Base-by-base conservation (phyloP, 2,329 filamentous ascomycete genomes). In the Fusarium sp. region DNA sequence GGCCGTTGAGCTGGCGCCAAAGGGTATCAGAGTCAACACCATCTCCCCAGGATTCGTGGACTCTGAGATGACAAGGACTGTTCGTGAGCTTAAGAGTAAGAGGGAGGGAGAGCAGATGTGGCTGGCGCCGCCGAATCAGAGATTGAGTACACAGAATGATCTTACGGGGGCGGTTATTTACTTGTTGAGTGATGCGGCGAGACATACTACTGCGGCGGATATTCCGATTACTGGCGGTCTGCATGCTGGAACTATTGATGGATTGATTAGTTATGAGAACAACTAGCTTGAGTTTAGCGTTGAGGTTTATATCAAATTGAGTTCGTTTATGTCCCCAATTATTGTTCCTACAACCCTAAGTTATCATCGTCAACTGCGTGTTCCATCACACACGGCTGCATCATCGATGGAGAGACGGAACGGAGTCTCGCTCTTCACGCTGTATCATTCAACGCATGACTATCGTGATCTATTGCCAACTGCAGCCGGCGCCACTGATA, bases 151-250 rank as follows among this genome's bases (percentile, higher is more conserved):
- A 2, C 81, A 82, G 66, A 82, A 83, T 35, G 85, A 87, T 69
- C 79, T 86, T 8, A 84, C 82, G 0, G 82, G 80, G 3, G 83
- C 84, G 3, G 81, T 83, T 8, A 77, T 84, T 14, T 86, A 86
- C 66, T 74, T 86, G 22, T 70, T 87, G 30, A 84, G 83, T 51
- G 85, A 87, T 73, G 85, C 84, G 13, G 78, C 84, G 26, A 76
- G 79, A 18, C 83, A 83, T 69, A 86, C 84, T 8, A 86, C 84
- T 0, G 84, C 81, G 4, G 79, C 82, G 5, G 85, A 87, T 66
- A 84, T 87, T 64, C 77, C 79, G 8, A 84, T 86, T 30, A 85
- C 84, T 4, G 85, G 85, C 6, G 85, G 84, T 2, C 59, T 86
- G 18, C 82, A 84, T 72, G 80, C 77, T 14, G 83, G 83, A 5